Evolutionary conservation across 1,284 basidiomycete species (phyloP).

Genomic region (Apiotrichum akiyoshidainum): DNA sequence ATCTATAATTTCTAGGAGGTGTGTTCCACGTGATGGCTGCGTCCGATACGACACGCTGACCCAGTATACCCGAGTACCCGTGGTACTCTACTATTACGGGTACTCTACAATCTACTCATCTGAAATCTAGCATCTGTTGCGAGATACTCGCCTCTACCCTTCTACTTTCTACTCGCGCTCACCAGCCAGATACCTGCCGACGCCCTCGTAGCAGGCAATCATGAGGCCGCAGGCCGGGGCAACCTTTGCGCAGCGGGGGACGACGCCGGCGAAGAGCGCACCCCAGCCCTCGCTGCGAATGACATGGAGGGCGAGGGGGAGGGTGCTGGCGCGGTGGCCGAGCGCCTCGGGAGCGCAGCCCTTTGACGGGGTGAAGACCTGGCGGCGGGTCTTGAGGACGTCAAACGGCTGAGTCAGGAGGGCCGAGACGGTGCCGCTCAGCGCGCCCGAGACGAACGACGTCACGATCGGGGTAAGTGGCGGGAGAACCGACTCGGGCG

Average conservation of each 20-base stretch:
- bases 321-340: conserved; percentile 49
- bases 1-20: neutral
- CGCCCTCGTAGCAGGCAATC: conserved; percentile 87
- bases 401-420: conserved; percentile 93
- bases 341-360: conserved; percentile 50
- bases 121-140: too few relatives aligned
- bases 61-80: too few relatives aligned
- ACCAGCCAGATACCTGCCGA: conserved; percentile 48
- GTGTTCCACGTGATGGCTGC: too few relatives aligned
- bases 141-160: too few relatives aligned
- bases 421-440: conserved; percentile 62
- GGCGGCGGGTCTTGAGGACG: conserved; percentile 88
- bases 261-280: conserved; percentile 79
- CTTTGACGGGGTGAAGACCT: conserved; percentile 65
- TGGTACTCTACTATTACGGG: too few relatives aligned
- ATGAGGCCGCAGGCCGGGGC: conserved; percentile 88
- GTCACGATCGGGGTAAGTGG: conserved; percentile 38
- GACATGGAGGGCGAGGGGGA: conserved; percentile 67
- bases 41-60: too few relatives aligned
- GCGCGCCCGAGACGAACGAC: conserved; percentile 47
- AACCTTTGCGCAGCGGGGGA: conserved; percentile 89
- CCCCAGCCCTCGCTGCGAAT: conserved; percentile 70
- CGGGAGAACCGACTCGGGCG: conserved; percentile 27
- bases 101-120: neutral
- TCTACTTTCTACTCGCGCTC: conserved; percentile 4